These are phyloP conservation scores for Xylaria sp. DNA, from an alignment of 2,329 filamentous ascomycete genomes.

Conservation along the genomic window DNA sequence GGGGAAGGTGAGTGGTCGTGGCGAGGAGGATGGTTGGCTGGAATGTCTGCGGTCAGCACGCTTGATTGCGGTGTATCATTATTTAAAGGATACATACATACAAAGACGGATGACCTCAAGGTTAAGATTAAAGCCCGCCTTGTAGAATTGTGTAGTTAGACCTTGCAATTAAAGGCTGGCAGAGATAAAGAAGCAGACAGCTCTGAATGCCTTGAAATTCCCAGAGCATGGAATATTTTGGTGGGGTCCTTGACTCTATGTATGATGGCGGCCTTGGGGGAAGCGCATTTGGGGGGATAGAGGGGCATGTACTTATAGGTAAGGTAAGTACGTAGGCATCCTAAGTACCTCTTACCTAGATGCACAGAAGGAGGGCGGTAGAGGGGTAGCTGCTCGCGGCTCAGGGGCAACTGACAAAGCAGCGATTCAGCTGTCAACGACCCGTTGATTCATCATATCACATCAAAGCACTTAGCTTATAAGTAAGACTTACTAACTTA, in stretches of 20 bases:
- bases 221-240: constrained; percentile 34
- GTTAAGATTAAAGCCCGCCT: neutral
- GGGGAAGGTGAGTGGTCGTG: neutral
- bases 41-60: constrained; percentile 13
- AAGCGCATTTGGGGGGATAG: constrained; percentile 8
- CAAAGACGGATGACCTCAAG: neutral
- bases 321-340: too few relatives aligned
- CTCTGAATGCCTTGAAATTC: constrained; percentile 15
- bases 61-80: neutral
- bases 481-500: too few relatives aligned
- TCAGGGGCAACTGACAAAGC: neutral
- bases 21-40: constrained; percentile 9
- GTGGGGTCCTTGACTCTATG: constrained; percentile 30
- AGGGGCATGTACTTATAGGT: constrained; percentile 18
- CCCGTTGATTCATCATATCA: neutral
- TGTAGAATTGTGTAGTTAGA: neutral
- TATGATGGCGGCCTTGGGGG: constrained; percentile 12
- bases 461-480: too few relatives aligned
- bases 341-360: neutral
- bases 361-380: too few relatives aligned
- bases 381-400: constrained; percentile 14
- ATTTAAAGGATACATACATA: neutral
- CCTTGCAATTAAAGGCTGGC: neutral
- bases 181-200: constrained; percentile 18
- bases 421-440: neutral